These are phyloP conservation scores for Lomentospora prolificans DNA, from an alignment of 2,329 filamentous ascomycete species.

Conservation along the genomic window DNA sequence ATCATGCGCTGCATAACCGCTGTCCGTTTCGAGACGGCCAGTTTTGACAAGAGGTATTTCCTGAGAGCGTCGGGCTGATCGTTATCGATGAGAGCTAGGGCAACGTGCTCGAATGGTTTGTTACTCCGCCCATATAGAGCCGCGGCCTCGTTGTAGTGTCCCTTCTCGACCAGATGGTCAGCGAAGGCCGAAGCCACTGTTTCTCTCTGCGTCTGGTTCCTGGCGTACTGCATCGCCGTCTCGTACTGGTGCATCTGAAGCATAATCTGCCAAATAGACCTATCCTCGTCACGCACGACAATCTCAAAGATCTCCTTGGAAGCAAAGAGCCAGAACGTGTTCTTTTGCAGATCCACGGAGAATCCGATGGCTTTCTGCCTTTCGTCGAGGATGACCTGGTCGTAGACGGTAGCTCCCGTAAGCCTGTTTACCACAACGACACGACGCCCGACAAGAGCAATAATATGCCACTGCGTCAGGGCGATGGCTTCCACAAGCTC, in stretches of 20 bases:
- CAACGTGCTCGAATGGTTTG: constrained; percentile 94
- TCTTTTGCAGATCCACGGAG: constrained; percentile 83
- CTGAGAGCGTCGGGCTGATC: constrained; percentile 83
- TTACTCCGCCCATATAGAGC: constrained; percentile 88
- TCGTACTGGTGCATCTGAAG: constrained; percentile 81
- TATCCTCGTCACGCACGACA: constrained; percentile 77
- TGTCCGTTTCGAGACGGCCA: constrained; percentile 71
- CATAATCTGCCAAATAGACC: constrained; percentile 93
- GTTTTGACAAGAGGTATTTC: constrained; percentile 79
- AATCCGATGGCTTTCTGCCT: constrained; percentile 76
- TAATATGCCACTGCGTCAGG: constrained; percentile 86
- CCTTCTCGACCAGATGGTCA: constrained; percentile 74
- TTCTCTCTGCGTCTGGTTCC: constrained; percentile 72
- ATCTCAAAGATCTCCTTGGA: constrained; percentile 87
- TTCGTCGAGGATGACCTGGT: constrained; percentile 73
- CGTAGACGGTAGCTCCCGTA: constrained; percentile 76
- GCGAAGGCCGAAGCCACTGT: constrained; percentile 86
- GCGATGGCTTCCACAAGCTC: constrained; percentile 72
- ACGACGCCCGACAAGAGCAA: constrained; percentile 72
- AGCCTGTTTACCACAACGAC: constrained; percentile 80
- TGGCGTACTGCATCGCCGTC: constrained; percentile 75
- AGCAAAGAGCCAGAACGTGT: constrained; percentile 96
- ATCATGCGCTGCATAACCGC: constrained; percentile 88
- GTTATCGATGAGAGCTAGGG: constrained; percentile 80
- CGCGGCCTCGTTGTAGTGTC: constrained; percentile 77